Base-by-base conservation (phyloP, 495 filamentous ascomycete genomes). In the Aspergillus homomorphus region DNA sequence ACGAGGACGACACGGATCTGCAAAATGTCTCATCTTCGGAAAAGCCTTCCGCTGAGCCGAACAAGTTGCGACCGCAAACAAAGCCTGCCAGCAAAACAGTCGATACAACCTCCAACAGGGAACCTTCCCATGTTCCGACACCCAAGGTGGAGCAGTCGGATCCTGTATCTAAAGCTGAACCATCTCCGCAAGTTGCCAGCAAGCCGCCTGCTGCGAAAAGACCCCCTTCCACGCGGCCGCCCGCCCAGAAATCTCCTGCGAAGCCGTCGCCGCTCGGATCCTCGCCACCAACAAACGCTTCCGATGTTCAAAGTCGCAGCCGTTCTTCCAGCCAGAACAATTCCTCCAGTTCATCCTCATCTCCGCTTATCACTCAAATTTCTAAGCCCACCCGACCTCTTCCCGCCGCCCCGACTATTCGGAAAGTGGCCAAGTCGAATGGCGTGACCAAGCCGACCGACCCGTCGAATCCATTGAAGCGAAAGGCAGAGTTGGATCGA, bases 191-290 rank as follows among this genome's bases (percentile, higher is more conserved):
- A 45, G 28, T 62, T 21, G 24, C 66, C 12, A 51, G 54, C 44
- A 73, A 73, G 51, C 61, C 61, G 28, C 60, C 71, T 7, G 62
- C 70, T 16, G 71, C 71, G 22, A 80, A 80, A 59, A 59, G 67
- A 26, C 68, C 69, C 14, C 68, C 71, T 30, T 64, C 75, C 23
- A 69, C 78, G 12, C 77, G 79, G 38, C 48, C 62, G 24, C 66
- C 76, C 12, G 82, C 75, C 8, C 54, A 57, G 28, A 67, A 64
- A 54, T 88, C 86, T 3, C 85, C 86, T 1, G 77, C 81, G 56
- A 92, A 91, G 61, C 89, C 88, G 0, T 90, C 89, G 5, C 87
- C 87, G 3, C 79, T 90, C 41, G 87, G 84, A 22, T 84, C 86
- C 3, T 90, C 88, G n/a, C 88, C 88, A 20, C 88, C 87, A 1